phyloP scores from a whole-genome alignment of 2,329 filamentous ascomycete genomes.

The Capronia americana region DNA sequence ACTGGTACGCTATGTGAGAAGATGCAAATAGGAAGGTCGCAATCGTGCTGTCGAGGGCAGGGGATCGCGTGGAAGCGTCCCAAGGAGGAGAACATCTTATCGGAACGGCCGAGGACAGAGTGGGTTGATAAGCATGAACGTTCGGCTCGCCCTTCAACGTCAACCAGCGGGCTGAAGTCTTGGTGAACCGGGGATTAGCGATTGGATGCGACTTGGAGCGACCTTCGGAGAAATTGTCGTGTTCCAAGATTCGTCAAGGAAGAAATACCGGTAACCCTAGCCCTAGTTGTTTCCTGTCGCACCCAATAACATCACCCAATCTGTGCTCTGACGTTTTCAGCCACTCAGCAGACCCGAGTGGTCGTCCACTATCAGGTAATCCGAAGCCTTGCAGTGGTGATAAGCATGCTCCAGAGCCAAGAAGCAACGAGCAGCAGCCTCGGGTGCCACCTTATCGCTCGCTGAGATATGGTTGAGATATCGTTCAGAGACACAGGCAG shows the following conservation, averaged over 20 bases:
- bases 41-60: constrained; percentile 60
- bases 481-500: not conserved
- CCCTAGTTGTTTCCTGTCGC: not conserved
- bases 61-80: constrained; percentile 60
- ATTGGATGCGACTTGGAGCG: not conserved
- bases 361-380: constrained; percentile 9
- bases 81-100: constrained; percentile 60
- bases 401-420: constrained; percentile 8
- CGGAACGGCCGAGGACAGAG: not conserved
- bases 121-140: not conserved
- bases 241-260: not conserved
- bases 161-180: not conserved
- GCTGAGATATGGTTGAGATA: constrained; percentile 19
- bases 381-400: constrained; percentile 22
- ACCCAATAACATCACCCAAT: not conserved
- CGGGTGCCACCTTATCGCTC: constrained; percentile 13
- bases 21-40: constrained; percentile 63
- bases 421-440: not conserved
- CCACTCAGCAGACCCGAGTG: not conserved
- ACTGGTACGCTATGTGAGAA: constrained; percentile 58
- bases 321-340: not conserved
- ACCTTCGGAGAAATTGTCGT: constrained; percentile 1
- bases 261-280: not conserved
- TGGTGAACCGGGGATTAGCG: not conserved
- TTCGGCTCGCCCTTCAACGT: not conserved